These are phyloP conservation scores for Hymenoscyphus albidus DNA, from an alignment of 2,329 filamentous ascomycete genomes.

Conservation along the genomic window DNA sequence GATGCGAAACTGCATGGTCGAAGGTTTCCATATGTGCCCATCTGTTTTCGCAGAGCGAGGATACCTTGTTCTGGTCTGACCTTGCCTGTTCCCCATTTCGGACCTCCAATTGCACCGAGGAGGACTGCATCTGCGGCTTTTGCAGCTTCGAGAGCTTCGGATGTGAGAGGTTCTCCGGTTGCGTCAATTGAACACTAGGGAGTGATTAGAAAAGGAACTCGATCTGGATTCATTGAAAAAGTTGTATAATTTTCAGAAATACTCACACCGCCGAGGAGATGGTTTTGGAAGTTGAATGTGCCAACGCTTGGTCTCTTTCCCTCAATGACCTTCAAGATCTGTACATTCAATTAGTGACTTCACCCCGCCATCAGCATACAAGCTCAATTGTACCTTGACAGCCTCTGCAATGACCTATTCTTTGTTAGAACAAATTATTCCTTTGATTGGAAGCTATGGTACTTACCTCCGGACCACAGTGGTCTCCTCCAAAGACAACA, in stretches of 20 bases:
- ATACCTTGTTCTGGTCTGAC: constrained; percentile 92
- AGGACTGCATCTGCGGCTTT: constrained; percentile 86
- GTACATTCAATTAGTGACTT: constrained; percentile 7
- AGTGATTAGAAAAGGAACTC: background rate
- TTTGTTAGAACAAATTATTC: background rate
- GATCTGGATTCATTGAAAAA: background rate
- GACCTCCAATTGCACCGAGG: constrained; percentile 91
- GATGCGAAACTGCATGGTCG: constrained; percentile 95
- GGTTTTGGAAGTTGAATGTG: constrained; percentile 86
- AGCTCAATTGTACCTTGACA: constrained; percentile 61
- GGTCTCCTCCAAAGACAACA: constrained; percentile 78
- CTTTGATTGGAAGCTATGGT: background rate
- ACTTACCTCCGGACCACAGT: constrained; percentile 77
- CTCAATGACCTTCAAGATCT: constrained; percentile 80
- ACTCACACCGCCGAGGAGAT: constrained; percentile 87
- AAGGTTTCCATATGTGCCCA: constrained; percentile 91
- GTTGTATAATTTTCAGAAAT: background rate
- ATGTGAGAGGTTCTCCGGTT: constrained; percentile 72
- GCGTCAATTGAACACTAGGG: constrained; percentile 81
- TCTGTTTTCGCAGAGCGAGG: constrained; percentile 85
- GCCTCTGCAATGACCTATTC: constrained; percentile 74
- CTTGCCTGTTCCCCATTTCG: constrained; percentile 86
- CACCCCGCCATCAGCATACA: background rate
- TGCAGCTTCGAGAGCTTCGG: constrained; percentile 76
- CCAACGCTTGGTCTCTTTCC: constrained; percentile 61